phyloP scores from a whole-genome alignment of 148 eudicot genomes.

The Vaccinium darrowii region DNA sequence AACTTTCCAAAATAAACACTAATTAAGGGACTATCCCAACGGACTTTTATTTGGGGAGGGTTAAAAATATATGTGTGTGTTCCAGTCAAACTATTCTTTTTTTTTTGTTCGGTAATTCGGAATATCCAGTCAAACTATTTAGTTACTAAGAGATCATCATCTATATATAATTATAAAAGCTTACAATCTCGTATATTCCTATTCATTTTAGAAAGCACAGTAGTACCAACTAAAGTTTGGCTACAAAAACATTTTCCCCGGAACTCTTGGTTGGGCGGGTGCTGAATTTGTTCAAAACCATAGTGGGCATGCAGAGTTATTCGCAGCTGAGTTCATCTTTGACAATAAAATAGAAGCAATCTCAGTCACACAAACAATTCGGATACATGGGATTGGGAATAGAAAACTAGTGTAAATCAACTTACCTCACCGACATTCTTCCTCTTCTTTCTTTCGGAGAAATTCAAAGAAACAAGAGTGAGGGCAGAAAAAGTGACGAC shows the following conservation, averaged over 20 bases:
- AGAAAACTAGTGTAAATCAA: neutral
- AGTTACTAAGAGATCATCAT: neutral
- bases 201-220: neutral
- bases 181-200: neutral
- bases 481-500: constrained; percentile 59
- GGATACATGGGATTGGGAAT: neutral
- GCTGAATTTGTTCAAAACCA: neutral
- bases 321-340: too few species aligned
- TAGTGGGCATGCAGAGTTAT: neutral
- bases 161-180: neutral
- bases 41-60: too few species aligned
- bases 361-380: neutral
- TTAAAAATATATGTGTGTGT: too few species aligned
- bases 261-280: neutral
- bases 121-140: neutral
- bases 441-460: constrained; percentile 32
- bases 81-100: too few species aligned
- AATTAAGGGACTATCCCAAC: too few species aligned
- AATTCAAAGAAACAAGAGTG: constrained; percentile 39
- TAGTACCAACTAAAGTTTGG: neutral
- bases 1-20: too few species aligned
- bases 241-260: neutral
- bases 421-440: constrained; percentile 15
- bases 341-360: neutral
- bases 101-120: too few species aligned